These are phyloP conservation scores for Fomes fomentarius DNA, from an alignment of 1,284 basidiomycete genomes.

Conservation along the genomic window DNA sequence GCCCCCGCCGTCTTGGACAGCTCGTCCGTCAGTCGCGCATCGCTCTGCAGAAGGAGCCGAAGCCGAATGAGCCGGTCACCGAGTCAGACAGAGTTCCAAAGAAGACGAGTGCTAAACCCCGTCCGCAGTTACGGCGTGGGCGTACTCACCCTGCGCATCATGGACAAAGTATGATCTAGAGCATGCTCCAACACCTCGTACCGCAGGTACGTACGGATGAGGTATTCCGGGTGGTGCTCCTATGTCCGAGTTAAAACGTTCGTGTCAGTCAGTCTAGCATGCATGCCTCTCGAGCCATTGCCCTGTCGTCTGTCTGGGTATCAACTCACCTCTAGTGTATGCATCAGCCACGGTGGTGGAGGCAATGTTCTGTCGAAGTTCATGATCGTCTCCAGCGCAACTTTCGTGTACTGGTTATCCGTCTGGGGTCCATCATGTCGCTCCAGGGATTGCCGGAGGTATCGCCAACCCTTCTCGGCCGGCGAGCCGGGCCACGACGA, in stretches of 20 bases:
- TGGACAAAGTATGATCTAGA: constrained; percentile 68
- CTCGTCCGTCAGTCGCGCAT: constrained; percentile 58
- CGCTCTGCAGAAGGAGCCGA: constrained; percentile 47
- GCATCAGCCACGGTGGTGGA: constrained; percentile 84
- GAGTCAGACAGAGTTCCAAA: constrained; percentile 9
- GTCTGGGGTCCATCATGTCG: constrained; percentile 79
- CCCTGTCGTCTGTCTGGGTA: not conserved
- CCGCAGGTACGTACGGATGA: constrained; percentile 74
- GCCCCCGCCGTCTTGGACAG: constrained; percentile 58
- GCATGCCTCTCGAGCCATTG: not conserved
- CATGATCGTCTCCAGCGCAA: constrained; percentile 78
- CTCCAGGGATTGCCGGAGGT: constrained; percentile 79
- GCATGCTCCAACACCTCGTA: constrained; percentile 84
- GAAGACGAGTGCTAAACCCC: constrained; percentile 10
- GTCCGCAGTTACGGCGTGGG: constrained; percentile 4
- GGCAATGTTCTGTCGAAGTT: constrained; percentile 61
- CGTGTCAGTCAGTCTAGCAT: constrained; percentile 12
- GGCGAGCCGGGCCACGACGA: constrained; percentile 84
- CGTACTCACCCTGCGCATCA: constrained; percentile 69
- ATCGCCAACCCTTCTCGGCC: constrained; percentile 86
- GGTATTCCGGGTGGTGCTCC: constrained; percentile 76
- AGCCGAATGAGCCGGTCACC: constrained; percentile 10
- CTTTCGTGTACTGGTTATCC: constrained; percentile 76
- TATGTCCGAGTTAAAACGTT: constrained; percentile 31
- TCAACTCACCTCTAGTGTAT: constrained; percentile 66